Evolutionary conservation across 1,139 yeast genomes (phyloP), one percentile per base, ranked within the genome.

Genomic region (Oligophagozyma castellii): DNA sequence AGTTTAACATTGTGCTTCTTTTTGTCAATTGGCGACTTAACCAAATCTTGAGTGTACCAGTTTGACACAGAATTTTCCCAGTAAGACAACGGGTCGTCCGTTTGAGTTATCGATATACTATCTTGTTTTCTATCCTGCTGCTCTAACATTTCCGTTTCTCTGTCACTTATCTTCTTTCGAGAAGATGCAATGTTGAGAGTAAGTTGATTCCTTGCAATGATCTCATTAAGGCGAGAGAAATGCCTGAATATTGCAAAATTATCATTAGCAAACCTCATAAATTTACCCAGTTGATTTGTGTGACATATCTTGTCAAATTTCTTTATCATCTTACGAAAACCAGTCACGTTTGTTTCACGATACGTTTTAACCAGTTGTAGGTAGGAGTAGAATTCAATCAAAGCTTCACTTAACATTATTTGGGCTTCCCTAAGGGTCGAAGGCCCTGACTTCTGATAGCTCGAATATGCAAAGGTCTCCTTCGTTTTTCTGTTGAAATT

Each of bases 291-390:
- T 12, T 73, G 56, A 2, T 59, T 42, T 4, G 72, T 63, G 12
- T 41, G 32, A 28, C 49, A 43, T 4, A 46, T 39, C 45, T 89
- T 89, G 55, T 89, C 98, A 48, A 70, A 84, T 53, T 89, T 89
- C 48, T 89, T 89, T 32, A 84, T 65, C 46, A 89, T 74, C 46
- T 89, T 89, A 33, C 95, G 67, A 44, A 86, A 73, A 0, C 93
- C 98, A 0, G 94, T 84, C 21, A 84, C 65, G 53, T 89, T 89
- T 41, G 86, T 55, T 25, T 74, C 64, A 38, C 81, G 65, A 50
- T 73, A 89, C 1, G 92, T 78, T 41, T 74, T 73, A 31, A 89
- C 61, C 26, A 89, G 61, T 38, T 86, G 84, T 35, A 89, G 58
- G 6, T 80, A 72, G 32, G 93, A 64, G 52, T 86, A 89, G 41